Evolutionary conservation across 768 basidiomycete genomes (phyloP).

Genomic region (Cystobasidium tubakii): DNA sequence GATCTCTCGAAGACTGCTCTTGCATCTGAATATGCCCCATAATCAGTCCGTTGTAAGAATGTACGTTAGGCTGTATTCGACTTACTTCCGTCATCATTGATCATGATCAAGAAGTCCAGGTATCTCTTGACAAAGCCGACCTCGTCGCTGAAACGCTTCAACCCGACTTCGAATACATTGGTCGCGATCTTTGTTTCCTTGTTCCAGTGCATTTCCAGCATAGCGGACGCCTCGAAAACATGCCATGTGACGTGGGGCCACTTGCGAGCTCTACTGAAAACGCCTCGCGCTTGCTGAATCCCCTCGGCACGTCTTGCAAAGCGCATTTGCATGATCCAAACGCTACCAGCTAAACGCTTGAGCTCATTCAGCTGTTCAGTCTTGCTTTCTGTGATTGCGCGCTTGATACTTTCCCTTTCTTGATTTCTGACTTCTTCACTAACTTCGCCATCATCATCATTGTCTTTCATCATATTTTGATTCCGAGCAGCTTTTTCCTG

Average conservation of each 20-base stretch:
- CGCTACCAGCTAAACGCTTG: constrained; percentile 62
- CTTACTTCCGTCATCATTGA: constrained; percentile 93
- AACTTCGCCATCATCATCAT: constrained; percentile 38
- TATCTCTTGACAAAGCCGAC: constrained; percentile 69
- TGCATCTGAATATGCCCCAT: constrained; percentile 65
- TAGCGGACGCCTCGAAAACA: constrained; percentile 80
- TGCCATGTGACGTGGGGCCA: constrained; percentile 64
- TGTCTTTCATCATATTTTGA: neutral
- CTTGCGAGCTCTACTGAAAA: constrained; percentile 77
- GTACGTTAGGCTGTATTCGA: no score
- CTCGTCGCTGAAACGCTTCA: constrained; percentile 77
- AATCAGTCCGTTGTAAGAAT: constrained; percentile 1
- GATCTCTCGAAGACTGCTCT: constrained; percentile 90
- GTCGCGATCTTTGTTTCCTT: constrained; percentile 72
- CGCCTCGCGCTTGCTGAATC: constrained; percentile 65
- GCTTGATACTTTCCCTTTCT: constrained; percentile 40
- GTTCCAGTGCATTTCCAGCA: constrained; percentile 89
- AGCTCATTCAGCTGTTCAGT: constrained; percentile 57
- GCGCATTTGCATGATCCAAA: constrained; percentile 80
- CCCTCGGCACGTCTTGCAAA: constrained; percentile 84
- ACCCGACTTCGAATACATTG: constrained; percentile 86
- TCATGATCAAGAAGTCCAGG: constrained; percentile 82
- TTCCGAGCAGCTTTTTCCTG: neutral
- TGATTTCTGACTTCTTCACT: constrained; percentile 39
- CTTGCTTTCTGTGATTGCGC: constrained; percentile 36